These are phyloP conservation scores for Xenoacremonium recifei DNA, from an alignment of 2,329 filamentous ascomycete species.

Conservation along the genomic window DNA sequence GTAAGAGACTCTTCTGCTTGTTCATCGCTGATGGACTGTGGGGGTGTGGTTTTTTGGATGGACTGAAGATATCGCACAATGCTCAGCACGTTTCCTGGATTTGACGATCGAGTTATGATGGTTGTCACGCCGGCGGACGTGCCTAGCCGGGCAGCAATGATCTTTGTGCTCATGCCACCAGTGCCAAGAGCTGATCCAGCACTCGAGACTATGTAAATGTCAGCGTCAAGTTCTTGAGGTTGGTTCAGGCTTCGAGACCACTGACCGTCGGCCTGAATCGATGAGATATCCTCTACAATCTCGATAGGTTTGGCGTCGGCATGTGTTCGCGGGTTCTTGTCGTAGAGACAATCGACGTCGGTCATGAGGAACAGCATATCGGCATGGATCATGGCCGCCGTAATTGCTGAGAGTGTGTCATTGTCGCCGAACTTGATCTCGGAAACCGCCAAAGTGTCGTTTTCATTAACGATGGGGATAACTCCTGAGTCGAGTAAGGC, in stretches of 20 bases:
- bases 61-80: slow-evolving; percentile 68
- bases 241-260: background rate
- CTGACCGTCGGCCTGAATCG: slow-evolving; percentile 76
- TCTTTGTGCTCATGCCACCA: slow-evolving; percentile 97
- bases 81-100: slow-evolving; percentile 83
- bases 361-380: slow-evolving; percentile 98
- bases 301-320: slow-evolving; percentile 87
- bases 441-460: slow-evolving; percentile 92
- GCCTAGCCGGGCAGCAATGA: slow-evolving; percentile 86
- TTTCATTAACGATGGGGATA: slow-evolving; percentile 98
- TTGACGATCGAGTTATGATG: slow-evolving; percentile 91
- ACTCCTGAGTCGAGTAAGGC: slow-evolving; percentile 92
- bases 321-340: slow-evolving; percentile 86
- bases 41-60: slow-evolving; percentile 10
- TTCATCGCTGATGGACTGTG: slow-evolving; percentile 23
- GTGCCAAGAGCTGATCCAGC: slow-evolving; percentile 88
- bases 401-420: slow-evolving; percentile 94
- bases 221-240: slow-evolving; percentile 8
- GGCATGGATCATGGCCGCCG: slow-evolving; percentile 94
- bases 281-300: slow-evolving; percentile 84
- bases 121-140: slow-evolving; percentile 95
- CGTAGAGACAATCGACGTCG: slow-evolving; percentile 95
- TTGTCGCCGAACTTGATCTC: slow-evolving; percentile 99
- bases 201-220: slow-evolving; percentile 64
- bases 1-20: slow-evolving; percentile 34